phyloP scores from a whole-genome alignment of 1,284 basidiomycete species.

The Malassezia furfur region DNA sequence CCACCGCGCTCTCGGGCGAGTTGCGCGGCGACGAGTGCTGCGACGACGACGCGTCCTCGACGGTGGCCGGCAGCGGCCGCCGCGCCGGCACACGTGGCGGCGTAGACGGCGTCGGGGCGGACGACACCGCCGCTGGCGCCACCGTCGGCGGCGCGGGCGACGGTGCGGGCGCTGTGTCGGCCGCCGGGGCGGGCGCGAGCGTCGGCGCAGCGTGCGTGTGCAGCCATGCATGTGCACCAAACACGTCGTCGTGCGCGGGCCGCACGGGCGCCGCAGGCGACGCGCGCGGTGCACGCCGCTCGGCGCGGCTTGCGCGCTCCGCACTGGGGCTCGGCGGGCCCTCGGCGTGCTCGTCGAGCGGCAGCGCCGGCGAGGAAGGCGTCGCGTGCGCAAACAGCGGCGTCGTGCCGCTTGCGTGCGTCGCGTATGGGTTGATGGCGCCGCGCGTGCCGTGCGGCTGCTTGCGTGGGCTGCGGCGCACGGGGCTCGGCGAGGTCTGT shows the following conservation, averaged over 20 bases:
- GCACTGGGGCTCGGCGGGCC: slow-evolving; percentile 18
- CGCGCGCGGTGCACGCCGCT: background rate
- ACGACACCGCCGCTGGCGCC: no score
- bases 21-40: slow-evolving; percentile 16
- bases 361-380: background rate
- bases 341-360: slow-evolving; percentile 8
- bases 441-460: slow-evolving; percentile 35
- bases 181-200: background rate
- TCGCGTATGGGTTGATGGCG: slow-evolving; percentile 38
- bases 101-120: no score
- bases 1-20: slow-evolving; percentile 28
- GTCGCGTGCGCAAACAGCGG: background rate
- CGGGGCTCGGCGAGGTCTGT: slow-evolving; percentile 15
- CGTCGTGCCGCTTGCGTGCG: slow-evolving; percentile 1
- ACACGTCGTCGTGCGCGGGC: background rate
- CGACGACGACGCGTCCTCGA: slow-evolving; percentile 37
- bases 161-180: no score
- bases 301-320: background rate
- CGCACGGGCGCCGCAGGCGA: background rate
- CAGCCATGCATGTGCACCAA: background rate
- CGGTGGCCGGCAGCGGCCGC: slow-evolving; percentile 36
- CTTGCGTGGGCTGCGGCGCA: slow-evolving; percentile 42
- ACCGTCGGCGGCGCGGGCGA: no score
- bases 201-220: background rate
- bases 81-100: slow-evolving; percentile 3